Conservation (phyloP, 768 basidiomycete genomes). For the Tylopilus sp. region DNA sequence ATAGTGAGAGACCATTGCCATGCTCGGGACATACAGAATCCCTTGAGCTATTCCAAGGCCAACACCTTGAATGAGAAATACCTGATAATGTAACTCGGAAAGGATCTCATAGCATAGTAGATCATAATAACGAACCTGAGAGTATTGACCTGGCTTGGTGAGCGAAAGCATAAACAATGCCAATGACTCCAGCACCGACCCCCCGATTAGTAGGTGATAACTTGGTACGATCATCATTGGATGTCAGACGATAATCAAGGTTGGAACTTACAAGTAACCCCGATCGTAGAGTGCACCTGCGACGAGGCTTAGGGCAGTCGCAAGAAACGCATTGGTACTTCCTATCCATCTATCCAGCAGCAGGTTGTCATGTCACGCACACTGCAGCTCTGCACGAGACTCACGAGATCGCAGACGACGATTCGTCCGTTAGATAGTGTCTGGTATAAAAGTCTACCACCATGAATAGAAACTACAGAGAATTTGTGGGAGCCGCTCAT, state of each 20-base stretch:
- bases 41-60: constrained; percentile 46
- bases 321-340: constrained; percentile 41
- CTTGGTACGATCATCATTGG: constrained; percentile 22
- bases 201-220: constrained; percentile 43
- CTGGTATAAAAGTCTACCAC: constrained; percentile 17
- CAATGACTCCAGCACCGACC: constrained; percentile 41
- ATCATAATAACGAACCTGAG: constrained; percentile 35
- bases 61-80: constrained; percentile 50
- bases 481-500: background rate
- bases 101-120: too few relatives aligned
- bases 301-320: constrained; percentile 35
- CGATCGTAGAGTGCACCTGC: constrained; percentile 47
- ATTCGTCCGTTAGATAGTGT: constrained; percentile 17
- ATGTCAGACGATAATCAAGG: background rate
- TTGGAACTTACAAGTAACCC: constrained; percentile 46
- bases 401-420: constrained; percentile 37
- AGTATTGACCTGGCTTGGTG: constrained; percentile 17
- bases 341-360: constrained; percentile 40
- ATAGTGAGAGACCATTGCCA: constrained; percentile 45
- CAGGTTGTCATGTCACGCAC: background rate
- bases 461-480: background rate
- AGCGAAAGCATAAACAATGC: constrained; percentile 45
- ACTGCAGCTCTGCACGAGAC: constrained; percentile 7
- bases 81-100: constrained; percentile 21
- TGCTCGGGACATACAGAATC: constrained; percentile 42